Conservation (phyloP, 805 yeast species). For the Allodekkera sacchari region DNA sequence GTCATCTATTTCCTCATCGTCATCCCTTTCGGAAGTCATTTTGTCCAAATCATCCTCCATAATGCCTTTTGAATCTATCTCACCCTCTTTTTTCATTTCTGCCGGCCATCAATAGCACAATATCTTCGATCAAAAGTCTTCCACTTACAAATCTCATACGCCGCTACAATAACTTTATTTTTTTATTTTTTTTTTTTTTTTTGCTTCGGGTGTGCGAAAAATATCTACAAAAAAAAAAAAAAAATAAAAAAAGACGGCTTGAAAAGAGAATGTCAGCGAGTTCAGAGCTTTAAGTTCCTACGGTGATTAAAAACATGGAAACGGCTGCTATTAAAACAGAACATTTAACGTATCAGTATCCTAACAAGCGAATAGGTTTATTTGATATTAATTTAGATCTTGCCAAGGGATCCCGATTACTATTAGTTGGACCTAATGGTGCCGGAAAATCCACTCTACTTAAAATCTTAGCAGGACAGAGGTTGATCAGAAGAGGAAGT, state of each 20-base stretch:
- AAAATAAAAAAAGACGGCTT: no score
- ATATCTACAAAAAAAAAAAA: no score
- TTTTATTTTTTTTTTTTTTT: no score
- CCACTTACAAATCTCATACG: no score
- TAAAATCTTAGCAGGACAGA: slow-evolving; percentile 83
- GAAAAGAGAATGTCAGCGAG: no score
- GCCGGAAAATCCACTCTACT: slow-evolving; percentile 93
- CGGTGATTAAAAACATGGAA: no score
- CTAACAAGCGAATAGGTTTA: slow-evolving; percentile 55
- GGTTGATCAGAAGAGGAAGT: slow-evolving; percentile 65
- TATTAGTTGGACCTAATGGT: slow-evolving; percentile 90
- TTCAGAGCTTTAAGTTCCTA: no score
- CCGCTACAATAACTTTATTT: no score
- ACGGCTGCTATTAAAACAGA: slow-evolving; percentile 46
- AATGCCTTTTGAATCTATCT: slow-evolving; percentile 3
- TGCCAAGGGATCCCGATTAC: slow-evolving; percentile 64
- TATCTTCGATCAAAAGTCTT: no score
- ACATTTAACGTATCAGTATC: slow-evolving; percentile 62
- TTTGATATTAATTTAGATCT: slow-evolving; percentile 52
- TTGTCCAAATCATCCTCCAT: slow-evolving; percentile 8
- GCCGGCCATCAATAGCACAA: no score
- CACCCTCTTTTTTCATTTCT: neutral
- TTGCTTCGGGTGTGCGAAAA: no score
- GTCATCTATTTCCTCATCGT: slow-evolving; percentile 7
- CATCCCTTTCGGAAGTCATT: slow-evolving; percentile 14